Conservation (phyloP, 768 basidiomycete species). For the Leccinum rimulosum region DNA sequence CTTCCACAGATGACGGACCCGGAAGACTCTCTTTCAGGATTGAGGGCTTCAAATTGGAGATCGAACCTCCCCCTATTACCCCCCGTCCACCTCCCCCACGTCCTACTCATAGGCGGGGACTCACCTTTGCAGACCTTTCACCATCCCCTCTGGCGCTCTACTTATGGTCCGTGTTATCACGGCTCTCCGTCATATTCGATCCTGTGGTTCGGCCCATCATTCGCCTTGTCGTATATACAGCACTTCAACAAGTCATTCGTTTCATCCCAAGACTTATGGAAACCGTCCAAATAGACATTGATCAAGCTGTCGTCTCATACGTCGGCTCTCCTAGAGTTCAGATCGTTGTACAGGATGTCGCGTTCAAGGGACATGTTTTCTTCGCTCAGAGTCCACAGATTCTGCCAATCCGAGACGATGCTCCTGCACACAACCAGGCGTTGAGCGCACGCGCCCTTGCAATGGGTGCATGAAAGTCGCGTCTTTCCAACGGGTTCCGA, state of each 20-base stretch:
- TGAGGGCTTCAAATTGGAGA: slow-evolving; percentile 56
- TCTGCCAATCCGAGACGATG: slow-evolving; percentile 11
- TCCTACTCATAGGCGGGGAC: slow-evolving; percentile 36
- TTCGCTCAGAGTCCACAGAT: slow-evolving; percentile 49
- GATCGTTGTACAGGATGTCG: slow-evolving; percentile 49
- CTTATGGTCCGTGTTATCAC: slow-evolving; percentile 32
- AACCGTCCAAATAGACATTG: slow-evolving; percentile 65
- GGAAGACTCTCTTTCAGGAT: slow-evolving; percentile 62
- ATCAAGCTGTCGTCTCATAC: slow-evolving; percentile 51
- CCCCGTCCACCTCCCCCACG: slow-evolving; percentile 19
- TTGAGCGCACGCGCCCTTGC: slow-evolving; percentile 38
- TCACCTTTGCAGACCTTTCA: slow-evolving; percentile 41
- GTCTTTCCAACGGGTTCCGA: slow-evolving; percentile 55
- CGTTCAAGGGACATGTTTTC: slow-evolving; percentile 51
- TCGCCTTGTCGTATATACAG: slow-evolving; percentile 51
- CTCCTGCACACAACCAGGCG: slow-evolving; percentile 12
- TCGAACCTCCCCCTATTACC: slow-evolving; percentile 29
- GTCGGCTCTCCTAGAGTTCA: slow-evolving; percentile 50
- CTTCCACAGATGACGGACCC: slow-evolving; percentile 43
- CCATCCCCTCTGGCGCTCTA: slow-evolving; percentile 36
- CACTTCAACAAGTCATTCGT: slow-evolving; percentile 57
- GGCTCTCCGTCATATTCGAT: slow-evolving; percentile 47
- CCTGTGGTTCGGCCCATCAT: slow-evolving; percentile 61
- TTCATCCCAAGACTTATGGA: slow-evolving; percentile 69
- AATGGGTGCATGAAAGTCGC: slow-evolving; percentile 63